phyloP scores from a whole-genome alignment of 164 flowering plant genomes.

The Litsea cubeba region DNA sequence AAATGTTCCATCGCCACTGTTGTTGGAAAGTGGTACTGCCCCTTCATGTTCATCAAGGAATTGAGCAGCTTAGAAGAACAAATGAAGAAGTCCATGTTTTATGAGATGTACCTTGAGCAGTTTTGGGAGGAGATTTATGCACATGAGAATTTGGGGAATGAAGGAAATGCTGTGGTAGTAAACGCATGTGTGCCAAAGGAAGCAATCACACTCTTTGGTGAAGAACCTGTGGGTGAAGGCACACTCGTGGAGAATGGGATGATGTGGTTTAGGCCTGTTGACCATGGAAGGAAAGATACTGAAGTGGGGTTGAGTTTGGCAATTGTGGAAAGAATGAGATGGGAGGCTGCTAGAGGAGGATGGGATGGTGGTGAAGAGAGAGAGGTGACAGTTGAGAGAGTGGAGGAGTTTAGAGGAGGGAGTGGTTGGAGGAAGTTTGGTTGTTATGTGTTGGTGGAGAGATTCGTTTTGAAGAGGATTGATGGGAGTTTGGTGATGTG shows the following conservation, averaged over 20 bases:
- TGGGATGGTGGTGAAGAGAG: constrained; percentile 27
- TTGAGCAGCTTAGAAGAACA: constrained; percentile 25
- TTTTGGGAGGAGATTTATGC: constrained; percentile 49
- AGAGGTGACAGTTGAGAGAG: constrained; percentile 9
- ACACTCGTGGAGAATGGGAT: neutral
- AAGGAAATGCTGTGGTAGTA: constrained; percentile 13
- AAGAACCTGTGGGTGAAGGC: neutral
- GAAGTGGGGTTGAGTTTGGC: constrained; percentile 7
- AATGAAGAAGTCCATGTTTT: constrained; percentile 32
- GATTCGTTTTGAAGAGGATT: constrained; percentile 49
- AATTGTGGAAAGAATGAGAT: constrained; percentile 33
- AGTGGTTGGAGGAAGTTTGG: constrained; percentile 40
- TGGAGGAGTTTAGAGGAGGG: constrained; percentile 22
- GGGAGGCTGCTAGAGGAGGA: constrained; percentile 28
- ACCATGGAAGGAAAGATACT: neutral
- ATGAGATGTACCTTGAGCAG: constrained; percentile 55
- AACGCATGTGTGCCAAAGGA: constrained; percentile 1
- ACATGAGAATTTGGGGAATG: constrained; percentile 15
- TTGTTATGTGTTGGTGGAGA: constrained; percentile 54
- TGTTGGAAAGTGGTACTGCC: constrained; percentile 19
- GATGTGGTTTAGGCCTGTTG: neutral
- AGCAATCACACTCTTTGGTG: neutral
- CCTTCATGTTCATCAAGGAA: constrained; percentile 21
- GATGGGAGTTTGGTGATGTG: constrained; percentile 42
- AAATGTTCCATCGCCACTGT: constrained; percentile 1